Percentiles rank a stretch among this genome's conserved stretches.
Evolutionary conservation across 176 grass and related monocot species (phyloP).

Genomic region (barley (Hordeum vulgare)): DNA sequence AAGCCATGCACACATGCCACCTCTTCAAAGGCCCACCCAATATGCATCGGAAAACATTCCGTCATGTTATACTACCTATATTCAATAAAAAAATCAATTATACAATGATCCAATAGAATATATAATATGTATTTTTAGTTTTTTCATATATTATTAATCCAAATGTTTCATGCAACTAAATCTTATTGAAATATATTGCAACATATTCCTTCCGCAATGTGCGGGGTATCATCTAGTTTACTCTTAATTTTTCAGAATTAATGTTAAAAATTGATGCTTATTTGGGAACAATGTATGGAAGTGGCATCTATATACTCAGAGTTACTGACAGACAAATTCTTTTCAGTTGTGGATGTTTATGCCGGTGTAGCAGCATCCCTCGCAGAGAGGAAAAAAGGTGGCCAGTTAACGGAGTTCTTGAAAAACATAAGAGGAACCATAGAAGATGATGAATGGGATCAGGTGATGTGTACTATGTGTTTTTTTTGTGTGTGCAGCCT

Average conservation of each 20-base stretch:
- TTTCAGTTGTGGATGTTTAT: slow-evolving; percentile 93
- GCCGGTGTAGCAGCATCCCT: slow-evolving; percentile 84
- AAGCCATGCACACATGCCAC: too few species aligned
- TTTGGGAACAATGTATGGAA: background rate
- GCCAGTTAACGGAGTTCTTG: slow-evolving; percentile 84
- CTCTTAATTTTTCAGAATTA: slow-evolving; percentile 9
- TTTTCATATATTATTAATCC: too few species aligned
- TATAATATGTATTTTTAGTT: too few species aligned
- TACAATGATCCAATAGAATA: too few species aligned
- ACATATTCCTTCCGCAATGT: too few species aligned
- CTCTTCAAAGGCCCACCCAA: too few species aligned
- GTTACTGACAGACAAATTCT: slow-evolving; percentile 13
- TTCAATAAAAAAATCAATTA: too few species aligned
- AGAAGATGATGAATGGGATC: slow-evolving; percentile 92
- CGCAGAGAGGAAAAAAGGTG: slow-evolving; percentile 87
- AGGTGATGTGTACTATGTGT: slow-evolving; percentile 48
- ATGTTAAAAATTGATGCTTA: slow-evolving; percentile 7
- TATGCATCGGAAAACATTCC: too few species aligned
- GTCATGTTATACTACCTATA: too few species aligned
- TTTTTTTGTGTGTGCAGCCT: slow-evolving; percentile 13
- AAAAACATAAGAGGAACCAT: slow-evolving; percentile 97
- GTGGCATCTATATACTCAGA: background rate
- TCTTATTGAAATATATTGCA: too few species aligned
- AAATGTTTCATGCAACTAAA: too few species aligned
- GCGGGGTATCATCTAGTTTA: background rate